Percentiles rank a stretch among this genome's conserved stretches.
Evolutionary conservation across 495 filamentous ascomycete genomes (phyloP).

Genomic region (Staphylotrichum tortipilum): DNA sequence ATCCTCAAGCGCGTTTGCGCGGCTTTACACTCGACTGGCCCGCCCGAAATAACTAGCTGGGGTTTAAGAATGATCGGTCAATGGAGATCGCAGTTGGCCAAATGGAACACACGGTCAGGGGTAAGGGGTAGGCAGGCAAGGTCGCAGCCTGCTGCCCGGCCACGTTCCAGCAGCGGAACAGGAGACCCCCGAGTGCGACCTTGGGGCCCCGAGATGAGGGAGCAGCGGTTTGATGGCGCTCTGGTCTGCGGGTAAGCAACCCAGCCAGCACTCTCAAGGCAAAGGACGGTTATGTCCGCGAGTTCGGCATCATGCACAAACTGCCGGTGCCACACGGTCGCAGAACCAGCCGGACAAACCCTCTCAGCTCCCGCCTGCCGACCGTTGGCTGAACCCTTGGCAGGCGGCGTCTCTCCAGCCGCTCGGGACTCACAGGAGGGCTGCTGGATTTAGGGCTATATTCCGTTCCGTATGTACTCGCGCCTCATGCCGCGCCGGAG

Average conservation of each 20-base stretch:
- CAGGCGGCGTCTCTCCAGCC: background rate
- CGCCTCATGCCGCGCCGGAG: background rate
- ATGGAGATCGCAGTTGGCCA: background rate
- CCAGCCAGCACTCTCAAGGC: too few species aligned
- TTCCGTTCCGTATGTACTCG: too few species aligned
- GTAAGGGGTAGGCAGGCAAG: too few species aligned
- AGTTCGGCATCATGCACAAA: background rate
- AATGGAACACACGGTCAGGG: too few species aligned
- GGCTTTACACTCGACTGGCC: background rate
- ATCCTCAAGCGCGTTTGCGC: background rate
- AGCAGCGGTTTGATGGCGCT: background rate
- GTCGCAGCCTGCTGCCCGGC: too few species aligned
- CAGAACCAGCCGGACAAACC: background rate
- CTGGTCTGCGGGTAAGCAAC: background rate
- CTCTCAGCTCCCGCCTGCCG: background rate
- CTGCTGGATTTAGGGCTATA: background rate
- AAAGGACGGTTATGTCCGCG: background rate
- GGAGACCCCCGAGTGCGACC: background rate
- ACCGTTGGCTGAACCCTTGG: constrained; percentile 2
- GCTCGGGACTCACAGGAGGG: background rate
- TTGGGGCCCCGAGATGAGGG: background rate
- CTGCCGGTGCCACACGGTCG: background rate
- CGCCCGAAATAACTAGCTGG: background rate
- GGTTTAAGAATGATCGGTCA: too few species aligned
- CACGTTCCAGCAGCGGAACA: background rate